A percentile compares a stretch with the other conserved stretches of the same genome.
phyloP scores from a whole-genome alignment of 2,329 filamentous ascomycete species.

The Ophiostoma sp. region DNA sequence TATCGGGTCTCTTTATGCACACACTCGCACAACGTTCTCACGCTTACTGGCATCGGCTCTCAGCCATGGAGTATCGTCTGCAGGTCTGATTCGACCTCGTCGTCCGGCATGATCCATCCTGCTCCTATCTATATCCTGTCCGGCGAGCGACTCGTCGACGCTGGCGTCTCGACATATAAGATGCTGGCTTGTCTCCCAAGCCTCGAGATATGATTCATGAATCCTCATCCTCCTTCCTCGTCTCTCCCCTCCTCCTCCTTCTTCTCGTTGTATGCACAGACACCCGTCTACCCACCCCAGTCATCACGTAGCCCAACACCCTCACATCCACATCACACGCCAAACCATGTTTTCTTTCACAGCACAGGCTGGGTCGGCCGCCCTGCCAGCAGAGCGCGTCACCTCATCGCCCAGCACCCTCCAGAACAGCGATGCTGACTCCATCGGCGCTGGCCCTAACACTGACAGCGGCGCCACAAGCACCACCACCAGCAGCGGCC shows the following conservation, averaged over 20 bases:
- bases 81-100: constrained; percentile 3
- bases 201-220: neutral
- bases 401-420: neutral
- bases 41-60: neutral
- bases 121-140: neutral
- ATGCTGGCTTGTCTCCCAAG: neutral
- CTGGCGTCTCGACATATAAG: neutral
- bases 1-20: neutral
- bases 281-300: no score
- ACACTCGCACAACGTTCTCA: neutral
- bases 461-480: neutral
- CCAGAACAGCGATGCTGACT: neutral
- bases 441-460: neutral
- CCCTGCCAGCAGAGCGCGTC: neutral
- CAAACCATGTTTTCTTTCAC: neutral
- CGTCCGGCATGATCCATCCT: neutral
- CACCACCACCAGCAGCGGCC: constrained; percentile 1
- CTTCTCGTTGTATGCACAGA: no score
- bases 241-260: neutral
- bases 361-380: neutral
- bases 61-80: constrained; percentile 8
- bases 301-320: no score
- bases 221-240: neutral
- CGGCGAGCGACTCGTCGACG: neutral
- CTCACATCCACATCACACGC: neutral